Conservation (phyloP, 441 rosid species). For the Corymbia citriodora region DNA sequence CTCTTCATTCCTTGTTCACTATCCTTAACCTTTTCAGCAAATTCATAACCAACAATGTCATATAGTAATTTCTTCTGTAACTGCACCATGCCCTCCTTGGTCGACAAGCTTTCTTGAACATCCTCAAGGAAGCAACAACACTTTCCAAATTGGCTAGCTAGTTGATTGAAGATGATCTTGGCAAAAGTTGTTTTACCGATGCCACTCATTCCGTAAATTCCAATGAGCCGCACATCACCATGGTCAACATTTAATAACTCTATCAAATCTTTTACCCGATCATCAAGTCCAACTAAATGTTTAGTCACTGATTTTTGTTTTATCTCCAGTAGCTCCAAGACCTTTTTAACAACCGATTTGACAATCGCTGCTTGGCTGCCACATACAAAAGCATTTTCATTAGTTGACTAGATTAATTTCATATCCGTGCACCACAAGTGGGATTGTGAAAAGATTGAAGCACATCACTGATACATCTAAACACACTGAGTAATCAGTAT, state of each 20-base stretch:
- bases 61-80: accelerated
- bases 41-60: accelerated
- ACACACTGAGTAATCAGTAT: accelerated
- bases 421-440: accelerated
- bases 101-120: accelerated
- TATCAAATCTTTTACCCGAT: background rate
- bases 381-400: accelerated
- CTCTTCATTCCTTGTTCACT: background rate
- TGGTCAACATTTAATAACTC: background rate
- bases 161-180: accelerated
- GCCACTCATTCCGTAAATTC: background rate
- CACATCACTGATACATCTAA: accelerated
- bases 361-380: background rate
- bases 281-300: background rate
- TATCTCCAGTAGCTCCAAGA: background rate
- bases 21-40: accelerated
- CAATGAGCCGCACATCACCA: accelerated
- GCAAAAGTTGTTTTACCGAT: background rate
- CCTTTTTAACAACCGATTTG: background rate
- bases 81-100: background rate
- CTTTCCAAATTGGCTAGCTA: background rate
- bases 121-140: background rate
- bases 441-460: accelerated
- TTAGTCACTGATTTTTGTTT: background rate
- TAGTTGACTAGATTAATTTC: background rate